Evolutionary conservation across 2,329 filamentous ascomycete genomes (phyloP).

Genomic region (Alternaria sp.): DNA sequence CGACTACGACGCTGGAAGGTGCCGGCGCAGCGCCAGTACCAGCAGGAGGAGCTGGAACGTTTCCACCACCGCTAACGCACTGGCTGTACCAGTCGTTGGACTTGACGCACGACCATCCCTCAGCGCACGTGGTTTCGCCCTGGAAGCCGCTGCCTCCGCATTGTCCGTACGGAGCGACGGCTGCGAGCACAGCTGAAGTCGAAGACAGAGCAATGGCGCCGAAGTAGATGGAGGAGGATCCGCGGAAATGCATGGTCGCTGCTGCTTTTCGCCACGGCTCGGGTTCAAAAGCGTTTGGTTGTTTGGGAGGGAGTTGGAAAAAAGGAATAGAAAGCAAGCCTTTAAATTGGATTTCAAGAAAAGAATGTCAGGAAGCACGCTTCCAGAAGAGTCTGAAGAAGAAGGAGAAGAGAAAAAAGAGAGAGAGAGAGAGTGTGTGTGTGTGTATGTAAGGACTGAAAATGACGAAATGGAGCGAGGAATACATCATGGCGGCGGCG

Average conservation of each 20-base stretch:
- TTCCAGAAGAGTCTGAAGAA: conserved; percentile 22
- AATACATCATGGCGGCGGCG: not conserved
- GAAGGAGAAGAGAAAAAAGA: conserved; percentile 10
- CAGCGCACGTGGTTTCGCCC: conserved; percentile 52
- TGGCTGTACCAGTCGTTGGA: conserved; percentile 59
- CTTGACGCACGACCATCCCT: conserved; percentile 53
- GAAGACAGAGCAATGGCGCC: conserved; percentile 39
- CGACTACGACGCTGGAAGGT: conserved; percentile 15
- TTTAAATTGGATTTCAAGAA: conserved; percentile 25
- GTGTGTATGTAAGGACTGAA: conserved; percentile 14
- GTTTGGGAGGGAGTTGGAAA: not conserved
- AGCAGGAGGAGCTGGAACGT: conserved; percentile 11
- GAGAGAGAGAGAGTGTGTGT: conserved; percentile 9
- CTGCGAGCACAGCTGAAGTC: conserved; percentile 41
- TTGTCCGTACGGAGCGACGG: conserved; percentile 52
- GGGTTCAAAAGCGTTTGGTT: conserved; percentile 4
- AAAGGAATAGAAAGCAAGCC: conserved; percentile 23
- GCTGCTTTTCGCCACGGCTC: not conserved
- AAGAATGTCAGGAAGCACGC: conserved; percentile 36
- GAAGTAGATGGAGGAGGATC: conserved; percentile 36
- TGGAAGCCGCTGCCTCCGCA: conserved; percentile 56
- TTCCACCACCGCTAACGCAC: conserved; percentile 42
- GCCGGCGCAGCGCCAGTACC: conserved; percentile 5
- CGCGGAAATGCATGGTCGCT: conserved; percentile 34
- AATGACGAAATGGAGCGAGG: conserved; percentile 17